Evolutionary conservation across 257 asterid species (phyloP), one percentile per base, ranked within the genome.

Genomic region (Solanum chilense): DNA sequence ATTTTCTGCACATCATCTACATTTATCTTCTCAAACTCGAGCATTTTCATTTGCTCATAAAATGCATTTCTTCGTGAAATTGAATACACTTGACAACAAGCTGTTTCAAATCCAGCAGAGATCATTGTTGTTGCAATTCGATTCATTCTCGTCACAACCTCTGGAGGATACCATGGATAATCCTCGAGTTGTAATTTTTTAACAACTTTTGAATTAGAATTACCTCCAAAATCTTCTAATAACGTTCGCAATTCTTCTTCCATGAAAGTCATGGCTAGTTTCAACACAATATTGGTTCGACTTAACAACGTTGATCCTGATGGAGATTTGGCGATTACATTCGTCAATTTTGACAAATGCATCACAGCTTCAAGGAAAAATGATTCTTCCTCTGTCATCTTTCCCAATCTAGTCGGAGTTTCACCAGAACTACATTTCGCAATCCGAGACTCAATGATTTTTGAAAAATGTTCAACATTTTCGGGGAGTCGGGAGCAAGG

Each of bases 211-310:
- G 74, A 35, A 4, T 73, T 87, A 5, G 58, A 6, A 27, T 47
- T 64, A 47, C 37, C 76, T 60, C 56, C 86, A 3, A 93, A 86
- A 88, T 93, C 94, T 23, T 95, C 99, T 78, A 96, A 70, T 71
- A 94, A n/a, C 0, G 78, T 44, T 0, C 96, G 92, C 29, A 96
- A 90, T 85, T 93, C 98, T 29, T 95, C 98, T 83, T 96, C 99
- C 82, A 96, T 77, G 44, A 94, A 92, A 45, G 90, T 90, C 98
- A 92, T 94, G n/a, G 98, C 98, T 15, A 84, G 91, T 15, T 95
- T 97, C 66, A 96, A 70, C 81, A 95, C 92, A 14, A 74, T 78
- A 88, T 95, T 93, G 56, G 93, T 93, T 11, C 87, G 91, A 73
- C 95, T 92, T 45, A 92, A 74, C 16, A 91, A 87, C 45, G 18